phyloP scores from a whole-genome alignment of 306 rosid species.

The Gynostemma pentaphyllum region DNA sequence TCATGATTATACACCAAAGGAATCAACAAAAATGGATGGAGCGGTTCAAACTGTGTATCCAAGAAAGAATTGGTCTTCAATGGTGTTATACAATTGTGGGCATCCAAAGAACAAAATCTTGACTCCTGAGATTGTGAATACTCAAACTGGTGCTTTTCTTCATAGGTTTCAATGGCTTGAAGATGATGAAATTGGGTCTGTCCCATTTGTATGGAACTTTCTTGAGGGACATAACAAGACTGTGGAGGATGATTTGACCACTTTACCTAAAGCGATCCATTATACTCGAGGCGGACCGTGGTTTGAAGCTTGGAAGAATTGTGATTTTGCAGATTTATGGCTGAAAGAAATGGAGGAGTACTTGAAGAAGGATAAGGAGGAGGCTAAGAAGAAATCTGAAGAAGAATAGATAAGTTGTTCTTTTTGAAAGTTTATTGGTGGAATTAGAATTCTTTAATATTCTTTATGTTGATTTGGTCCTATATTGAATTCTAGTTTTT shows the following conservation, averaged over 20 bases:
- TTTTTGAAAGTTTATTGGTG: neutral
- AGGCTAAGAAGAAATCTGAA: constrained; percentile 20
- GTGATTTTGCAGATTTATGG: constrained; percentile 67
- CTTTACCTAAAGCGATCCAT: constrained; percentile 49
- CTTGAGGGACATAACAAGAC: constrained; percentile 62
- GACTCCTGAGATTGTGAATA: constrained; percentile 45
- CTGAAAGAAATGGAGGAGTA: constrained; percentile 45
- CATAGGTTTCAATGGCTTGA: constrained; percentile 75
- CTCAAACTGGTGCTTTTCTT: constrained; percentile 57
- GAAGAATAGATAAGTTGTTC: constrained; percentile 9
- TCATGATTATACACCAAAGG: constrained; percentile 59
- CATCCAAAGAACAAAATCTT: constrained; percentile 47
- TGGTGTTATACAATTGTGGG: constrained; percentile 57
- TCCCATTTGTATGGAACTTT: constrained; percentile 65
- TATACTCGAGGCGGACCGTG: constrained; percentile 74
- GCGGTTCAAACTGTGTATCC: constrained; percentile 66
- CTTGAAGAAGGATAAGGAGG: constrained; percentile 21
- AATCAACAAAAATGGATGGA: constrained; percentile 65
- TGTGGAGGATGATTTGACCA: constrained; percentile 32
- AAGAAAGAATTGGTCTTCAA: constrained; percentile 69
- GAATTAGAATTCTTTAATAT: neutral
- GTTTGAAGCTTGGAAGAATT: constrained; percentile 70
- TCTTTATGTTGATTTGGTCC: neutral
- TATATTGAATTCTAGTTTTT: neutral
- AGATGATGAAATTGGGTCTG: constrained; percentile 49